A percentile compares a stretch with the other conserved stretches of the same genome.
Evolutionary conservation across 1,284 basidiomycete genomes (phyloP).

Genomic region (Cutaneotrichosporon sp.): DNA sequence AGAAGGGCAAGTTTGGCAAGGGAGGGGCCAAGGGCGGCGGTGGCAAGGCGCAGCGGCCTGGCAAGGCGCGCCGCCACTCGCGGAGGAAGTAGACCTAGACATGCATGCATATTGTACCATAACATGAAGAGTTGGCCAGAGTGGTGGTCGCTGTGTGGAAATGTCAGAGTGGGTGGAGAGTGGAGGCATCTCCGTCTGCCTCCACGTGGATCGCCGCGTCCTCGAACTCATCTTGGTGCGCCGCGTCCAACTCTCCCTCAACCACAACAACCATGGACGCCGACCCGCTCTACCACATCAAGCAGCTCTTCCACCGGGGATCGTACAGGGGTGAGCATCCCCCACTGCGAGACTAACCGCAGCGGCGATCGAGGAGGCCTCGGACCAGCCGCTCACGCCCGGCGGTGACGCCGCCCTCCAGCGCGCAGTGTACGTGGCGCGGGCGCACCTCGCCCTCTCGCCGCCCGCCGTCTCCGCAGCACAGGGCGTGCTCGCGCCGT

Average conservation of each 20-base stretch:
- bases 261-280: conserved; percentile 63
- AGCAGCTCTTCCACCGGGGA: conserved; percentile 80
- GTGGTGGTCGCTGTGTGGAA: no score
- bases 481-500: conserved; percentile 58
- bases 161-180: background rate
- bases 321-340: conserved; percentile 47
- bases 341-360: conserved; percentile 1
- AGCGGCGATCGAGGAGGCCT: conserved; percentile 51
- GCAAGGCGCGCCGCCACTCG: conserved; percentile 35
- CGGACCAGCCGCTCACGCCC: conserved; percentile 34
- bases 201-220: background rate
- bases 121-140: no score
- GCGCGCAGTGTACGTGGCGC: conserved; percentile 73
- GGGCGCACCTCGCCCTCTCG: conserved; percentile 75
- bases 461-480: conserved; percentile 62
- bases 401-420: conserved; percentile 47
- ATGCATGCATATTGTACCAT: conserved; percentile 7
- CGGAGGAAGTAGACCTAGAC: conserved; percentile 15
- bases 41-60: conserved; percentile 30
- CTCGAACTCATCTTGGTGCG: background rate
- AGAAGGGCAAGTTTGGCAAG: conserved; percentile 50
- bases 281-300: conserved; percentile 77
- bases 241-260: background rate
- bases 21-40: conserved; percentile 9
- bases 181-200: background rate